Conservation (phyloP, 192 early-diverging fungal species). For the Podila horticola region DNA sequence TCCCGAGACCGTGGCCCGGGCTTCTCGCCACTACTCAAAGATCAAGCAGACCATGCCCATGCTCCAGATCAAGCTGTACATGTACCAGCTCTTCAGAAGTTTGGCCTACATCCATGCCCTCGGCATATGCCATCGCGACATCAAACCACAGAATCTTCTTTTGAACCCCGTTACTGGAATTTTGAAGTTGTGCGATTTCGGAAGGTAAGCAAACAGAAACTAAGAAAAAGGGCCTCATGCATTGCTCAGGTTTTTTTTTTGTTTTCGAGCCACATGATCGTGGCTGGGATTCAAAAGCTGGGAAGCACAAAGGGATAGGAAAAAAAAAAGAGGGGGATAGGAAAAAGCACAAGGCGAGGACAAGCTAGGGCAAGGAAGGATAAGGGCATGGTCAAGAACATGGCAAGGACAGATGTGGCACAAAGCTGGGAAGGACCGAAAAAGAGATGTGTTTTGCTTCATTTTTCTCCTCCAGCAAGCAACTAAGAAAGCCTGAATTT, state of each 20-base stretch:
- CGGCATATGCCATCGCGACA: conserved; percentile 99
- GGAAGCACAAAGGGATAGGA: conserved; percentile 22
- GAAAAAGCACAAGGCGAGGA: neutral
- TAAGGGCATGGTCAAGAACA: neutral
- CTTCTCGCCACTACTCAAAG: conserved; percentile 90
- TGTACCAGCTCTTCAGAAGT: conserved; percentile 98
- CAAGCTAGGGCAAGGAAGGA: neutral
- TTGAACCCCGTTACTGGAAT: conserved; percentile 91
- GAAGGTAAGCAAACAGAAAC: conserved; percentile 55
- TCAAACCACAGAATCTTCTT: conserved; percentile 99
- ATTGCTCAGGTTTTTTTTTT: conserved; percentile 14
- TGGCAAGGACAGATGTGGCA: neutral
- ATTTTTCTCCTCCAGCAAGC: too few species aligned
- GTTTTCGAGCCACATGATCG: conserved; percentile 39
- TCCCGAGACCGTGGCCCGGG: conserved; percentile 96
- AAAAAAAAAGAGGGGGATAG: neutral
- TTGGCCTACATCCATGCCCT: conserved; percentile 96
- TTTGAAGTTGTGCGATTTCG: conserved; percentile 98
- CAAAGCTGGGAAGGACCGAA: too few species aligned
- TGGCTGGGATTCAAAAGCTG: conserved; percentile 44
- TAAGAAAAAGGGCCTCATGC: neutral
- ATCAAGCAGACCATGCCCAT: conserved; percentile 94
- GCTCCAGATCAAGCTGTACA: conserved; percentile 96
- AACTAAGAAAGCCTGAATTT: neutral
- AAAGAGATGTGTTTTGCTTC: too few species aligned